phyloP scores from a whole-genome alignment of 176 grass and related monocot species.

The Triticum monococcum region DNA sequence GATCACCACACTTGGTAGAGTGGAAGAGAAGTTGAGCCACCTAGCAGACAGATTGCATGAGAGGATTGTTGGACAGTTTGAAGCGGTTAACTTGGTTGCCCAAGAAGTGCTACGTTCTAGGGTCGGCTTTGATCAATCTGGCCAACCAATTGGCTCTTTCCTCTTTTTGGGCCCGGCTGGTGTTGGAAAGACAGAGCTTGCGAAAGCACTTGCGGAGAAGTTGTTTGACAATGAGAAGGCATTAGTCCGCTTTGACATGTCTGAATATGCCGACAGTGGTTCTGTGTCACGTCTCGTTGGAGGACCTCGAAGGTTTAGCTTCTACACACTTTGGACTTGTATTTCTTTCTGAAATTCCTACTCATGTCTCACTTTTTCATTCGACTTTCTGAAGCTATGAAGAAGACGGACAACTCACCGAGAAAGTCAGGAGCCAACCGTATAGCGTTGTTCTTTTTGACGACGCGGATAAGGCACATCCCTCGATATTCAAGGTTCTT shows the following conservation, averaged over 20 bases:
- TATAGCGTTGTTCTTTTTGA: neutral
- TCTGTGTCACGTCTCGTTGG: slow-evolving; percentile 24
- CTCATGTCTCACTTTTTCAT: neutral
- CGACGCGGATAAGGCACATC: neutral
- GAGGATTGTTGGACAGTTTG: no score
- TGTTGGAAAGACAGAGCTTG: slow-evolving; percentile 54
- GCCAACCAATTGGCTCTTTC: neutral
- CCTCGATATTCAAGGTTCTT: neutral
- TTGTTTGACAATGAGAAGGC: slow-evolving; percentile 14
- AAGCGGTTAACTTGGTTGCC: no score
- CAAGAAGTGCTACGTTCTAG: no score
- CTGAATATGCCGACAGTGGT: neutral
- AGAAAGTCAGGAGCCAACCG: neutral
- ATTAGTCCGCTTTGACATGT: slow-evolving; percentile 40
- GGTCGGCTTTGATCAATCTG: no score
- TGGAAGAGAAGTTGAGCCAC: no score
- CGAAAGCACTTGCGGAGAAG: slow-evolving; percentile 40
- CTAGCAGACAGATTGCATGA: no score
- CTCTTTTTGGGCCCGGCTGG: slow-evolving; percentile 41
- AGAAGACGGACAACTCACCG: neutral
- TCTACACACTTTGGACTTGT: neutral
- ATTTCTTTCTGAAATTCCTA: neutral
- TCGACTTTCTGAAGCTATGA: neutral
- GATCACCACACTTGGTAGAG: no score
- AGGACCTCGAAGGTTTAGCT: slow-evolving; percentile 27